Conservation (phyloP, 2,329 filamentous ascomycete species). For the Metarhizium album region DNA sequence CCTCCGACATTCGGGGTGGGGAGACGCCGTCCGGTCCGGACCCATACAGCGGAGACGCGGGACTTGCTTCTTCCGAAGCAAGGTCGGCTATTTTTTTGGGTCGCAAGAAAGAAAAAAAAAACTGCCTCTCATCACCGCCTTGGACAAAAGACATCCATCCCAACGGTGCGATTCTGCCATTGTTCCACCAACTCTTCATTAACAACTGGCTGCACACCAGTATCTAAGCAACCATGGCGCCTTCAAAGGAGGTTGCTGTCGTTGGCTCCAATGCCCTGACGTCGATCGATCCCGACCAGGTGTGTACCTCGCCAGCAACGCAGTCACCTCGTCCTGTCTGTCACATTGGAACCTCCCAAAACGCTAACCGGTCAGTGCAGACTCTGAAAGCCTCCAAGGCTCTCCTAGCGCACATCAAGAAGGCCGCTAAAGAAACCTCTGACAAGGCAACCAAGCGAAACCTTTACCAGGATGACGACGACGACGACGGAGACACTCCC, state of each 20-base stretch:
- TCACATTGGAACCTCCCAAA: not conserved
- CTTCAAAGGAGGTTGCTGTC: slow-evolving; percentile 29
- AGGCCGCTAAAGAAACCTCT: slow-evolving; percentile 36
- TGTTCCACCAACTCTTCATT: slow-evolving; percentile 7
- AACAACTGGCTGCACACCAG: slow-evolving; percentile 1
- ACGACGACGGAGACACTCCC: slow-evolving; percentile 35
- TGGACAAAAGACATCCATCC: slow-evolving; percentile 4
- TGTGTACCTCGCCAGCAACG: slow-evolving; percentile 10
- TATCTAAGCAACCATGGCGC: slow-evolving; percentile 23
- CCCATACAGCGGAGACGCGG: slow-evolving; percentile 9
- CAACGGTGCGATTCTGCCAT: slow-evolving; percentile 9
- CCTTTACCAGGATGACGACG: slow-evolving; percentile 38
- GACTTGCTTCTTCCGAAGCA: slow-evolving; percentile 25
- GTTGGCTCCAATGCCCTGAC: slow-evolving; percentile 20
- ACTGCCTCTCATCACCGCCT: slow-evolving; percentile 18
- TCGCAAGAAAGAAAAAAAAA: not conserved
- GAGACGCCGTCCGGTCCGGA: slow-evolving; percentile 2
- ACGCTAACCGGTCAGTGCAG: slow-evolving; percentile 20
- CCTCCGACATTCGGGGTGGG: slow-evolving; percentile 2
- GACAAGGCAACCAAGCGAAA: slow-evolving; percentile 41
- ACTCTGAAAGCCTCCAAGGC: slow-evolving; percentile 53
- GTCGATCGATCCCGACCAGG: slow-evolving; percentile 31
- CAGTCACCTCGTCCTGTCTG: slow-evolving; percentile 6
- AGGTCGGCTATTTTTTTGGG: slow-evolving; percentile 15
- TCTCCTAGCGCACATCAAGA: slow-evolving; percentile 51